Percentiles rank a stretch among this genome's conserved stretches.
phyloP scores from a whole-genome alignment of 805 yeast species.

The Jamesozyma piceae region DNA sequence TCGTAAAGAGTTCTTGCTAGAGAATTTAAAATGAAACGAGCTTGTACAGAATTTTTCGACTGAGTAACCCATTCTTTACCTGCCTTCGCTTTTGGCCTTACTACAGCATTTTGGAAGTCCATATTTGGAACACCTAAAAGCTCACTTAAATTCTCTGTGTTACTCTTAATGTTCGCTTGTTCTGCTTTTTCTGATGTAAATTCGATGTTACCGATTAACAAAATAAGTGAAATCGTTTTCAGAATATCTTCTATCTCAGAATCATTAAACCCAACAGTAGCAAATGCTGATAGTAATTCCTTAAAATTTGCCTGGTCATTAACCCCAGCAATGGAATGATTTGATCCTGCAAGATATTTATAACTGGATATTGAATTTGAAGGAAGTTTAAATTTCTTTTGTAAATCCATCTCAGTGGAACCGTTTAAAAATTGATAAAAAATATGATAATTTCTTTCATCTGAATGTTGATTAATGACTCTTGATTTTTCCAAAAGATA shows the following conservation, averaged over 20 bases:
- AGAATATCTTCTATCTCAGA: slow-evolving; percentile 51
- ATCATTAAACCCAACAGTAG: slow-evolving; percentile 58
- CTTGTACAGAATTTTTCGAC: slow-evolving; percentile 70
- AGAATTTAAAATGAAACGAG: slow-evolving; percentile 74
- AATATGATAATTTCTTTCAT: slow-evolving; percentile 87
- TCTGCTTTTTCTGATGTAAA: slow-evolving; percentile 59
- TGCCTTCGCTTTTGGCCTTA: slow-evolving; percentile 80
- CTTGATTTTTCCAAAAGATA: slow-evolving; percentile 89
- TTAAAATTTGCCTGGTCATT: slow-evolving; percentile 67
- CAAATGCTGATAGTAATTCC: slow-evolving; percentile 55
- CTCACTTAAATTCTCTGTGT: slow-evolving; percentile 40
- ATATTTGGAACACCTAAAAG: slow-evolving; percentile 51
- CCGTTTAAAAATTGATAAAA: slow-evolving; percentile 83
- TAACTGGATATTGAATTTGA: slow-evolving; percentile 18
- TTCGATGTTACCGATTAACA: slow-evolving; percentile 79
- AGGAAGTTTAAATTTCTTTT: slow-evolving; percentile 35
- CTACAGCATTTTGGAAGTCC: slow-evolving; percentile 48
- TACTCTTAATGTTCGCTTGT: slow-evolving; percentile 59
- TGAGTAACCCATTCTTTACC: slow-evolving; percentile 82
- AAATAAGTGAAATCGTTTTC: slow-evolving; percentile 59
- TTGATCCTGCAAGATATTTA: slow-evolving; percentile 47
- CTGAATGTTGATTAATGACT: slow-evolving; percentile 62
- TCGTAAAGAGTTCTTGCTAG: slow-evolving; percentile 82
- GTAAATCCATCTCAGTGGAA: slow-evolving; percentile 36
- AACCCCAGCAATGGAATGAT: slow-evolving; percentile 56